Base-by-base conservation (phyloP, 75 land plant species). In the Cryptomeria japonica region DNA sequence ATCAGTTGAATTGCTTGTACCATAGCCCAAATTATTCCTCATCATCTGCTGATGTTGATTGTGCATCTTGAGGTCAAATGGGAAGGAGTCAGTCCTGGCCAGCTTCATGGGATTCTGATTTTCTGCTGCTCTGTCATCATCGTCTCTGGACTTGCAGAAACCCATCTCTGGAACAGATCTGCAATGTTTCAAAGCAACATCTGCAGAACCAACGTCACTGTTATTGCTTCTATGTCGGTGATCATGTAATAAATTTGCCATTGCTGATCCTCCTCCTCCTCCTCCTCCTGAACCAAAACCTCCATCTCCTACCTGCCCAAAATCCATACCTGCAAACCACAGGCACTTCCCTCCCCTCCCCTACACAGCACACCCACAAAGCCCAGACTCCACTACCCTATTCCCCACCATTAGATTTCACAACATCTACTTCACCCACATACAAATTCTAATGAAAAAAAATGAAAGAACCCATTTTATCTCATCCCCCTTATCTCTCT, bases 61-160 rank as follows among this genome's bases (percentile, higher is more conserved):
- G 70, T 64, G 84, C 86, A 46, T 88, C 83, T 90, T 86, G 89
- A 91, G 90, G 73, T 88, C 90, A 56, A 89, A 58, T 15, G 89
- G 89, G 85, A 90, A 90, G 28, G 93, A 91, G 85, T 92, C 93
- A 55, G 92, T 91, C 31, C 93, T 89, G 73, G 92, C 89, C 47
- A 92, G 89, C 85, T 92, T 92, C 53, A 90, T 41, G 34, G 92
- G 92, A n/a, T 86, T 91, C 18, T 89, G 87, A 75, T 79, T 79
- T 2, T 41, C 82, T 79, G 82, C 46, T 41, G 28, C 34, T 32
- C 44, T 51, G 56, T 87, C 92, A 82, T 91, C 92, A 16, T 47
- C 42, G n/a, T 56, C 44, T 38, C 53, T 84, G 56, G 85, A 51
- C 56, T 76, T 76, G 87, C 83, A 14, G 39, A 88, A 83, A 70